Conservation (phyloP, 1,284 basidiomycete genomes). For the Phellinidium pouzarii region DNA sequence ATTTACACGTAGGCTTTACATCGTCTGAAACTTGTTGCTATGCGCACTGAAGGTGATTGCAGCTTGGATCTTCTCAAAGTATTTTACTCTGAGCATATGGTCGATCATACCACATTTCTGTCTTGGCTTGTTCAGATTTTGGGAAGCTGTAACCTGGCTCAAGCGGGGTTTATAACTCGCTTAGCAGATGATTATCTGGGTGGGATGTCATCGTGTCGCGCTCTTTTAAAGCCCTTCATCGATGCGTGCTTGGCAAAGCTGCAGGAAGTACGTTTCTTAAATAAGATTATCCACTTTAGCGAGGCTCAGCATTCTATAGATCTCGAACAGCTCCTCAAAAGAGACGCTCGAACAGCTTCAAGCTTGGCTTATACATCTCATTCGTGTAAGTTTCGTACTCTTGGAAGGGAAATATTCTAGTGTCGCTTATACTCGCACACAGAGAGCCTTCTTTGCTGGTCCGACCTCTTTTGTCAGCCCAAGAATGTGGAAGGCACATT, state of each 20-base stretch:
- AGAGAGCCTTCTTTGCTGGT: constrained; percentile 58
- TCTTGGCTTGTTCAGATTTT: constrained; percentile 83
- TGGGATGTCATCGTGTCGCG: constrained; percentile 61
- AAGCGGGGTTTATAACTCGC: constrained; percentile 75
- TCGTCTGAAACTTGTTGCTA: constrained; percentile 18
- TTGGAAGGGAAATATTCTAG: not conserved
- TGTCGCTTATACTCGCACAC: constrained; percentile 8
- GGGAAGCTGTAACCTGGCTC: constrained; percentile 70
- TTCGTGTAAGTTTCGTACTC: constrained; percentile 42
- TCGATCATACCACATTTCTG: constrained; percentile 77
- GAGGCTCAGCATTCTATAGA: constrained; percentile 32
- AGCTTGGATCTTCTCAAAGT: constrained; percentile 72
- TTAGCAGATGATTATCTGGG: constrained; percentile 76
- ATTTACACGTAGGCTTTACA: constrained; percentile 57
- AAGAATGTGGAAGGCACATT: constrained; percentile 52
- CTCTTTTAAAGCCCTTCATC: constrained; percentile 57
- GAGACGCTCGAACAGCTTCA: constrained; percentile 54
- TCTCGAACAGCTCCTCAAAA: constrained; percentile 42
- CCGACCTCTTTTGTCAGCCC: constrained; percentile 75
- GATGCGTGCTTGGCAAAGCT: constrained; percentile 64
- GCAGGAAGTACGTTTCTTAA: constrained; percentile 47
- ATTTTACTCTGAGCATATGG: constrained; percentile 75
- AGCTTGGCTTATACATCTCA: constrained; percentile 42
- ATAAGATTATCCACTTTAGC: not conserved
- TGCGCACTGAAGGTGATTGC: constrained; percentile 5